Evolutionary conservation across 164 flowering plant genomes (phyloP), one percentile per base, ranked within the genome.

Genomic region (Piper longum): DNA sequence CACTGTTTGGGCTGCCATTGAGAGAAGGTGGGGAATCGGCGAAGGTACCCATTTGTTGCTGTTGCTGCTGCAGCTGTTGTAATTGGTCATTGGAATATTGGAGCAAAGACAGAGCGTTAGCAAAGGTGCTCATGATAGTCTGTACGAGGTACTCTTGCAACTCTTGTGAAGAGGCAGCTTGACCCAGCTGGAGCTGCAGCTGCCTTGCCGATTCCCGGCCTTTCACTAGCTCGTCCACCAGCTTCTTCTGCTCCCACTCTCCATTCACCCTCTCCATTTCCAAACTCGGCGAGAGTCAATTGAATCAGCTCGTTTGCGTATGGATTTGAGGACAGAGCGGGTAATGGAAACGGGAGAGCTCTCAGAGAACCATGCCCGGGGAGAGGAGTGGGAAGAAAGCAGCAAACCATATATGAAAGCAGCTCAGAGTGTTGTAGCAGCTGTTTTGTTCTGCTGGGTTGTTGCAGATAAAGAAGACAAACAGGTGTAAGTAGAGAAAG

Each of bases 1-100:
- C 85, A 26, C 87, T 79, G 14, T 42, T 62, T 2, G 86, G 87
- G 64, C 97, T 85, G 19, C 79, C 83, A 16, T 77, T 76, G n/a
- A 67, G 60, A 0, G 97, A 86, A 4, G 74, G 42, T 0, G 96
- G 88, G 57, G 91, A 86, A 54, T 77, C 85, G 1, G 81, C 72
- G 41, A 70, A 44, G 43, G 16, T 26, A 26, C 36, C 36, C 36
- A 26, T 26, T 26, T 26, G 36, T 26, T 26, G 36, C 66, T 7
- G 59, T 12, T 1, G 64, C 36, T 26, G 36, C 36, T 26, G 7
- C 19, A 2, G 52, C 52, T 48, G 52, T 9, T 44, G 48, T 3
- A 1, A 54, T 4, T 7, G 7, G 9, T 64, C 57, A 11, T 43
- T 60, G 18, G 43, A 48, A 40, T 69, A 48, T 14, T 6, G 69